Conservation (phyloP, 2,329 filamentous ascomycete genomes). For the Chrysoporthe deuterocubensis region DNA sequence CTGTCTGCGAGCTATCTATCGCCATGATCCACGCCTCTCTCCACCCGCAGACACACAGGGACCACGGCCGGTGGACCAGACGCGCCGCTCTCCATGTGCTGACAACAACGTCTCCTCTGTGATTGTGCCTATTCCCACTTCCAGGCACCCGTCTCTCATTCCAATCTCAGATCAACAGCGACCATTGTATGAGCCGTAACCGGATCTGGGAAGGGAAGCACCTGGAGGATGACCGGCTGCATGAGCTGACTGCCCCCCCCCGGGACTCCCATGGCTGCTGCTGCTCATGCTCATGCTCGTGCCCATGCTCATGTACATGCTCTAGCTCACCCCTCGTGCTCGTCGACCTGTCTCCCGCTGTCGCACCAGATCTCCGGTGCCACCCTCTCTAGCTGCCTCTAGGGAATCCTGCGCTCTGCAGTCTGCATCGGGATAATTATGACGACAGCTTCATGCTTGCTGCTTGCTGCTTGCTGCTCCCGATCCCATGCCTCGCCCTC, state of each 20-base stretch:
- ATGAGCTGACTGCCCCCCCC: constrained; percentile 4
- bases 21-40: not conserved
- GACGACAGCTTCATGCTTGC: constrained; percentile 8
- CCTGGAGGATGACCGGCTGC: not conserved
- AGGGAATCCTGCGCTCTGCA: not conserved
- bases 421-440: constrained; percentile 5
- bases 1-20: too few relatives aligned
- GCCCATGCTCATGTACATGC: not conserved
- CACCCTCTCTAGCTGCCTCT: not conserved
- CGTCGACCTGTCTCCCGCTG: constrained; percentile 5
- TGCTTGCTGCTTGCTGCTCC: constrained; percentile 7
- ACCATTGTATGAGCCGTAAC: not conserved
- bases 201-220: not conserved
- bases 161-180: not conserved
- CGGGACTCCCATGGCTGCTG: not conserved
- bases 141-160: not conserved
- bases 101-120: not conserved
- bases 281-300: not conserved
- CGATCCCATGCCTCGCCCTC: not conserved
- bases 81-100: not conserved
- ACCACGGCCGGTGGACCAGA: not conserved
- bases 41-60: not conserved
- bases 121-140: not conserved
- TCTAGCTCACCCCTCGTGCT: not conserved
- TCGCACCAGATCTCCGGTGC: constrained; percentile 14